These are phyloP conservation scores for Panicum virgatum DNA, from an alignment of 202 grass and related monocot genomes.

Conservation along the genomic window DNA sequence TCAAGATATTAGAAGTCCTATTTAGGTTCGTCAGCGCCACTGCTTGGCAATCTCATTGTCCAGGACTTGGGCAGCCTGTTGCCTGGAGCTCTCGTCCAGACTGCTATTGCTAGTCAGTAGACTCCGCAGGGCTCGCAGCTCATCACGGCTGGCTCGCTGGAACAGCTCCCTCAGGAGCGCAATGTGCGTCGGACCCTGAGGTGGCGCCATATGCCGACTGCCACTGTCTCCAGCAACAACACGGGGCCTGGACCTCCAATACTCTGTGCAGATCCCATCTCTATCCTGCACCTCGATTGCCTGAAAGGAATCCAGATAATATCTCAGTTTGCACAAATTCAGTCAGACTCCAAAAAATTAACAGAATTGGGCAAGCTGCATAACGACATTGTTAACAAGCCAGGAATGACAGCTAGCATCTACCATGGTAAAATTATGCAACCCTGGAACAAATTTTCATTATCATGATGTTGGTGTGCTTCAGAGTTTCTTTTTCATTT, in stretches of 20 bases:
- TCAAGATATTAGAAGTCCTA: constrained; percentile 4
- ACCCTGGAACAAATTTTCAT: background rate
- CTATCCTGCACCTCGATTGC: constrained; percentile 59
- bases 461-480: background rate
- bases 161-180: constrained; percentile 62
- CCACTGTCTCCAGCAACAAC: constrained; percentile 10
- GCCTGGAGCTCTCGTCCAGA: constrained; percentile 35
- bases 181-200: constrained; percentile 31
- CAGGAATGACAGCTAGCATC: background rate
- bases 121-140: constrained; percentile 58
- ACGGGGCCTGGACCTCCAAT: constrained; percentile 67
- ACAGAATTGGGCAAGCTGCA: background rate
- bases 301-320: constrained; percentile 43
- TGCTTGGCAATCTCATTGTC: constrained; percentile 61
- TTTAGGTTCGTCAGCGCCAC: constrained; percentile 37
- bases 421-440: constrained; percentile 18
- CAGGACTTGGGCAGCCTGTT: constrained; percentile 45
- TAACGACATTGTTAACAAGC: background rate
- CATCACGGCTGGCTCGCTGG: constrained; percentile 65
- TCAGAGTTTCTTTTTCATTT: background rate
- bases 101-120: constrained; percentile 43
- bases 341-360: constrained; percentile 7
- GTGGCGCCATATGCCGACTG: constrained; percentile 22
- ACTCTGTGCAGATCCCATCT: constrained; percentile 61
- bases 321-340: constrained; percentile 2